phyloP scores from a whole-genome alignment of 176 grass and related monocot genomes.

The Calamus simplicifolius region DNA sequence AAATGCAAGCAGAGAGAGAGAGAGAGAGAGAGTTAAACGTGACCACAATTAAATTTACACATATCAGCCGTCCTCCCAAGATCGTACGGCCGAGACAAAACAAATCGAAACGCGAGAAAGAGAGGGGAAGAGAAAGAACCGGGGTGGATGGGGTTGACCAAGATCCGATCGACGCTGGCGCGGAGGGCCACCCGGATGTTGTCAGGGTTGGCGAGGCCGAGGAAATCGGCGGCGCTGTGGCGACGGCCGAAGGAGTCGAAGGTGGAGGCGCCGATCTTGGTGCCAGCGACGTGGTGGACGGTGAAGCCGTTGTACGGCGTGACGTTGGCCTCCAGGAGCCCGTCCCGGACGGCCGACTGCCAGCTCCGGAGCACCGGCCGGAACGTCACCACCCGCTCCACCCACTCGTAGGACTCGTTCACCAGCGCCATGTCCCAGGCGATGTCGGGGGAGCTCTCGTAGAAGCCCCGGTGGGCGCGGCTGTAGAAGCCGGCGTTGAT shows the following conservation, averaged over 20 bases:
- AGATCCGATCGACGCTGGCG: conserved; percentile 46
- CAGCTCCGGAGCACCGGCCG: conserved; percentile 46
- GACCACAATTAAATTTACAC: no score
- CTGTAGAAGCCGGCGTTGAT: conserved; percentile 91
- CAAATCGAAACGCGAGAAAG: not conserved
- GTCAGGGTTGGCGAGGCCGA: conserved; percentile 36
- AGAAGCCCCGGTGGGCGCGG: conserved; percentile 53
- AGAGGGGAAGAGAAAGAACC: conserved; percentile 22
- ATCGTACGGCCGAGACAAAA: no score
- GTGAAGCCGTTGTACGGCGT: conserved; percentile 80
- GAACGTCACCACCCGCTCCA: conserved; percentile 51
- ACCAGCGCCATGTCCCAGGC: conserved; percentile 54
- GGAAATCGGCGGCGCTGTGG: conserved; percentile 70
- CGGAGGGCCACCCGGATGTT: conserved; percentile 57
- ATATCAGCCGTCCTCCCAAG: no score
- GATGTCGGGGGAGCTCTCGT: conserved; percentile 18
- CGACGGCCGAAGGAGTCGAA: conserved; percentile 55
- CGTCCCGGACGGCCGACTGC: conserved; percentile 56
- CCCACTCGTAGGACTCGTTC: conserved; percentile 74
- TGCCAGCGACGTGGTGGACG: conserved; percentile 52
- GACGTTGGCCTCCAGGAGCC: conserved; percentile 59
- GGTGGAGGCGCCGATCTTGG: conserved; percentile 68
- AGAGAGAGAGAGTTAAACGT: not conserved
- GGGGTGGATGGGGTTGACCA: conserved; percentile 34
- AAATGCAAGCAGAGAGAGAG: not conserved